These are phyloP conservation scores for Neophaeococcomyces aloes DNA, from an alignment of 2,329 filamentous ascomycete species.

Conservation along the genomic window DNA sequence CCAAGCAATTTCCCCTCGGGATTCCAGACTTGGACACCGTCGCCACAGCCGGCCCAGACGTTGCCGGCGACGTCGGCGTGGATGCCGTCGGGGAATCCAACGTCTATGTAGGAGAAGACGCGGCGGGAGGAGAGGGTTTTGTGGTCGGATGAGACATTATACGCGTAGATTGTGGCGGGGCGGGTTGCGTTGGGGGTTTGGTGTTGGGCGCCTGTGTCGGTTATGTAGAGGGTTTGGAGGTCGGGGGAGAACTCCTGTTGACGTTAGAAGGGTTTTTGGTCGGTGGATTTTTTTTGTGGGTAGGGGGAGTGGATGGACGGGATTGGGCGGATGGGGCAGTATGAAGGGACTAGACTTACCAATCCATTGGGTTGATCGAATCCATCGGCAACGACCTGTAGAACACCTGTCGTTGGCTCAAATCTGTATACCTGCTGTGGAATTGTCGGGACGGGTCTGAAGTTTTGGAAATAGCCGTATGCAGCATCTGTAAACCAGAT, in stretches of 20 bases:
- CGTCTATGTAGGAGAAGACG: constrained; percentile 42
- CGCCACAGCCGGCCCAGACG: constrained; percentile 45
- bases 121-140: constrained; percentile 33
- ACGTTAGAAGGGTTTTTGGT: background rate
- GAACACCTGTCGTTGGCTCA: constrained; percentile 30
- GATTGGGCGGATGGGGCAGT: no score
- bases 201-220: constrained; percentile 20
- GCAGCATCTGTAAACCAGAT: constrained; percentile 23
- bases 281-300: no score
- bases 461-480: constrained; percentile 37
- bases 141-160: constrained; percentile 12
- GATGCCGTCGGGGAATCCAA: constrained; percentile 38
- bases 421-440: constrained; percentile 43
- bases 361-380: constrained; percentile 36
- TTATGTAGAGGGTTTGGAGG: background rate
- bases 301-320: no score
- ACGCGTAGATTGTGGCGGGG: constrained; percentile 16
- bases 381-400: constrained; percentile 40
- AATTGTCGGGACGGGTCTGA: constrained; percentile 35
- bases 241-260: constrained; percentile 22
- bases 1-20: constrained; percentile 40
- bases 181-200: constrained; percentile 13
- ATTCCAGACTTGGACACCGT: constrained; percentile 47
- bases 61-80: constrained; percentile 45
- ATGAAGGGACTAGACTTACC: background rate